A percentile compares a stretch with the other conserved stretches of the same genome.
Evolutionary conservation across 352 stramenopile genomes (phyloP).

Genomic region (Pythium brachiatum): DNA sequence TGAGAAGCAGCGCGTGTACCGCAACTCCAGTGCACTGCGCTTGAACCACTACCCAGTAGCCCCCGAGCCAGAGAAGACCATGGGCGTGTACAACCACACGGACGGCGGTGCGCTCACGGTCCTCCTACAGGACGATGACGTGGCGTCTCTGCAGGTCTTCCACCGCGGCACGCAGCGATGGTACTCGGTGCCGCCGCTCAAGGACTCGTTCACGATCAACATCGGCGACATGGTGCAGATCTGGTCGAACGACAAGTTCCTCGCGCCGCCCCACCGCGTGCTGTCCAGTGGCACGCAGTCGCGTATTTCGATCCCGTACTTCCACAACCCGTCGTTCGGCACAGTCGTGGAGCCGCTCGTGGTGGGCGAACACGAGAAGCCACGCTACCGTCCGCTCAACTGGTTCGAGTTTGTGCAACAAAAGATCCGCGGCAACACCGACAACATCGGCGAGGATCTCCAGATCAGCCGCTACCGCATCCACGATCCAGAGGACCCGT

Average conservation of each 20-base stretch:
- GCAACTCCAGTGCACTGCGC: conserved; percentile 86
- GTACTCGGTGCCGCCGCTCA: conserved; percentile 35
- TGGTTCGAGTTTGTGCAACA: conserved; percentile 86
- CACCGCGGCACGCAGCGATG: conserved; percentile 44
- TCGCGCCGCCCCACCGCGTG: conserved; percentile 46
- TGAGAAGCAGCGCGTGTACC: conserved; percentile 6
- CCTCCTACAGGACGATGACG: conserved; percentile 55
- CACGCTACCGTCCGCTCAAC: conserved; percentile 68
- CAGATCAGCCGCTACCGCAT: conserved; percentile 79
- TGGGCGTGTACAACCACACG: conserved; percentile 57
- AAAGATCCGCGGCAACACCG: conserved; percentile 87
- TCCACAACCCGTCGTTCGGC: conserved; percentile 64
- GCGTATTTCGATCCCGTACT: conserved; percentile 52
- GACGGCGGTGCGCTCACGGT: conserved; percentile 55
- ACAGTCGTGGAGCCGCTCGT: conserved; percentile 57
- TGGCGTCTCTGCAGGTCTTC: conserved; percentile 49
- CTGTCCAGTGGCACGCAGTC: conserved; percentile 29
- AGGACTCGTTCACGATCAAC: conserved; percentile 50
- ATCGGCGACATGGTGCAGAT: conserved; percentile 58
- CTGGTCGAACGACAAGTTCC: conserved; percentile 50
- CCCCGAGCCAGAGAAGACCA: conserved; percentile 37
- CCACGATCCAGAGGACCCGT: not conserved
- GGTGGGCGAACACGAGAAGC: conserved; percentile 25
- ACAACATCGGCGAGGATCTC: conserved; percentile 87
- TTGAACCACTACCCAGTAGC: conserved; percentile 89